phyloP scores from a whole-genome alignment of 495 filamentous ascomycete genomes.

The Penicillium herquei region DNA sequence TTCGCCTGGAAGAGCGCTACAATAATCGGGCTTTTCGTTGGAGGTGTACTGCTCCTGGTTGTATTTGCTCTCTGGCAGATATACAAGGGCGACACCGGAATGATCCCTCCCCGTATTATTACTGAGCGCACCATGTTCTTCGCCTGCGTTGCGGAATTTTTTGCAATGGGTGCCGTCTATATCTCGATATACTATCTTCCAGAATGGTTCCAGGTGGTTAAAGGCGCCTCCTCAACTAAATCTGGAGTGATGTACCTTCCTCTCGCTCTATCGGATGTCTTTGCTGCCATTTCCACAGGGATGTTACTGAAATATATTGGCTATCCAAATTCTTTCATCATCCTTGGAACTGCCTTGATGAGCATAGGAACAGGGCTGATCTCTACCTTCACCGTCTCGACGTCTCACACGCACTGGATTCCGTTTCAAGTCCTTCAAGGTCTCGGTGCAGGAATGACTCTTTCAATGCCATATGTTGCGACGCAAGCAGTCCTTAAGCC shows the following conservation, averaged over 20 bases:
- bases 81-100: conserved; percentile 44
- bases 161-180: conserved; percentile 19
- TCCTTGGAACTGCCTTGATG: conserved; percentile 9
- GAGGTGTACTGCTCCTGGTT: conserved; percentile 37
- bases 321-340: conserved; percentile 4
- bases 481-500: conserved; percentile 8
- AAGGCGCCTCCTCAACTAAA: conserved; percentile 23
- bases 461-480: conserved; percentile 8
- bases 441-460: conserved; percentile 7
- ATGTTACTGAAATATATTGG: conserved; percentile 9
- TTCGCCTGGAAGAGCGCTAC: conserved; percentile 44
- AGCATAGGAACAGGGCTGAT: conserved; percentile 6
- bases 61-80: conserved; percentile 48
- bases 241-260: conserved; percentile 40
- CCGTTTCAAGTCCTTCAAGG: conserved; percentile 9
- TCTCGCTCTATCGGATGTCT: conserved; percentile 49
- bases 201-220: conserved; percentile 41
- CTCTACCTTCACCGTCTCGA: conserved; percentile 5
- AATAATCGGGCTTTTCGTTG: conserved; percentile 52
- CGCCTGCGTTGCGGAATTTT: conserved; percentile 22
- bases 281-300: conserved; percentile 45
- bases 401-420: conserved; percentile 4
- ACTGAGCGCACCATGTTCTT: conserved; percentile 29
- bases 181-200: conserved; percentile 33
- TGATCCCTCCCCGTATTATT: conserved; percentile 46